Evolutionary conservation across 2,329 filamentous ascomycete species (phyloP).

Genomic region (Tolypocladium endophyticum): DNA sequence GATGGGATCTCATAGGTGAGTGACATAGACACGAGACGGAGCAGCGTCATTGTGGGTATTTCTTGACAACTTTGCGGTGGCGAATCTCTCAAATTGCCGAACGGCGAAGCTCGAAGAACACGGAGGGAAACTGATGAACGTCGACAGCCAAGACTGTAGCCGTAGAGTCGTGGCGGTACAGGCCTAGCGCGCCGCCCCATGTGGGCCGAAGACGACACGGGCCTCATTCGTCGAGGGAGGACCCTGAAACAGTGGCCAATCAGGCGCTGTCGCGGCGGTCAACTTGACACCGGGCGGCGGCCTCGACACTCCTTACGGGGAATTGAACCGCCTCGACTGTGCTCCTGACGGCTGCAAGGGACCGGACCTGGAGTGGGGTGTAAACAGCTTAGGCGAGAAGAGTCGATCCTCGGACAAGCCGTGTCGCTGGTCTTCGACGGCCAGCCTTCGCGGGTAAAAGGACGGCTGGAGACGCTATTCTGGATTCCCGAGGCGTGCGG

Average conservation of each 20-base stretch:
- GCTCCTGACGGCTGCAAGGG: not conserved
- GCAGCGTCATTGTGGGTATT: not conserved
- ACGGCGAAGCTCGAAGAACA: not conserved
- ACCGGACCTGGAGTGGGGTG: not conserved
- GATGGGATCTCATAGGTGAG: not conserved
- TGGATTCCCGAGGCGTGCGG: too few relatives aligned
- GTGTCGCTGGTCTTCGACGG: not conserved
- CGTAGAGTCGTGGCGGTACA: too few relatives aligned
- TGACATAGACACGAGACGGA: not conserved
- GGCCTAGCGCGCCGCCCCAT: not conserved
- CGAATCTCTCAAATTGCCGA: not conserved
- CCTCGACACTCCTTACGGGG: not conserved
- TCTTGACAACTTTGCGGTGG: not conserved
- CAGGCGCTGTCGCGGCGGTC: not conserved
- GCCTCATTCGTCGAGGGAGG: not conserved
- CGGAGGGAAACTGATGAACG: not conserved
- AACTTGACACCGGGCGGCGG: not conserved
- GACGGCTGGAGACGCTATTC: not conserved
- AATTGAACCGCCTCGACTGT: not conserved
- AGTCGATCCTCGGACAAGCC: not conserved
- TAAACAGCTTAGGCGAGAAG: not conserved
- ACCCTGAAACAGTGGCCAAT: not conserved
- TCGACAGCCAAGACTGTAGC: too few relatives aligned
- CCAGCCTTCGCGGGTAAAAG: not conserved
- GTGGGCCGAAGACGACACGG: not conserved